Base-by-base conservation (phyloP, 176 grass and related monocot species). In the Avena sativa region DNA sequence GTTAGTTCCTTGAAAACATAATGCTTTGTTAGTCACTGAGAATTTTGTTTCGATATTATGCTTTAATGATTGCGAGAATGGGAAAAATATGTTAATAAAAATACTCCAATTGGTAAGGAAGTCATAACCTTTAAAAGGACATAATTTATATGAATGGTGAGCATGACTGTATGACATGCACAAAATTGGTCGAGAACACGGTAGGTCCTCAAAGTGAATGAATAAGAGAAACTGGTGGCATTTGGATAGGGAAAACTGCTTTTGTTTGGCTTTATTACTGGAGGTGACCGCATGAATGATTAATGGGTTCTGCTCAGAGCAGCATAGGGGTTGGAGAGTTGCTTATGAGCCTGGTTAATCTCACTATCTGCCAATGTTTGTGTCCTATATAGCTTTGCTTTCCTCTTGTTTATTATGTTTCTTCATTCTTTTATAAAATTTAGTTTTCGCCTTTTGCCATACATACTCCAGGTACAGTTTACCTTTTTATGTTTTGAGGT, bases 341-440 rank as follows among this genome's bases (percentile, higher is more conserved):
- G 5, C 47, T 51, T 49, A 51, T 21, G 47, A 52, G 46, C 21
- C 71, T 26, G 7, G 47, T 28, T 75, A 51, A 51, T 17, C 7
- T 75, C 12, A 12, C 71, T 48, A 28, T 74, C 47, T 75, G 72
- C 72, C 72, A 52, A 75, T 76, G 73, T 32, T 52, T 28, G 48
- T n/a, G 48, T 19, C 70, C 48, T 53, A 76, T 75, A 51, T 75
- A 26, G 21, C 23, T 52, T 75, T 21, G 28, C 28, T n/a, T 25
- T 74, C 12, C 47, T 49, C 71, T 74, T 49, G 12, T 74, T 74
- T 49, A 74, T 12, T 74, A 3, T 73, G 30, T 36, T 47, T 21
- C 3, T 28, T 46, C 43, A 50, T 49, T 74, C 71, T 68, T 74
- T 8, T 28, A 48, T 44, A 4, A 14, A 47, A 26, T 50, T 74